These are phyloP conservation scores for Blastobotrys proliferans DNA, from an alignment of 1,139 yeast species.

Conservation along the genomic window DNA sequence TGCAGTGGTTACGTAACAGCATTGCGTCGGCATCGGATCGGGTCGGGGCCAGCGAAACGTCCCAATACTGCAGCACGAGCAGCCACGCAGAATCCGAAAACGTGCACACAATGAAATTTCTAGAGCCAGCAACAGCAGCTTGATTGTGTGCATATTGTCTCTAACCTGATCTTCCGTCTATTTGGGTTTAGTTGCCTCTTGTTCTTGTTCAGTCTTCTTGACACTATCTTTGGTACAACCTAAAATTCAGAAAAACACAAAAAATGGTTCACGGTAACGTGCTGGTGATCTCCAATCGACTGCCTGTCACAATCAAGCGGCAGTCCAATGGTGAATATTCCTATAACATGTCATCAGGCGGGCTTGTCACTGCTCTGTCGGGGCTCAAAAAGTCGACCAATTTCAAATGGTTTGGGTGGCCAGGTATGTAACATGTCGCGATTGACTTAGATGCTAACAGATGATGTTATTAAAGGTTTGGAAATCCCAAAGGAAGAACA, in stretches of 20 bases:
- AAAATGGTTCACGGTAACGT: slow-evolving; percentile 50
- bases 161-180: too few relatives aligned
- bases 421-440: too few relatives aligned
- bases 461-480: slow-evolving; percentile 45
- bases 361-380: slow-evolving; percentile 91
- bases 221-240: not conserved
- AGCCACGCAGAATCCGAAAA: too few relatives aligned
- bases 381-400: slow-evolving; percentile 82
- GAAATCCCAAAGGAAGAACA: slow-evolving; percentile 80
- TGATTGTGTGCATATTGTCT: too few relatives aligned
- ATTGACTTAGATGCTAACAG: not conserved
- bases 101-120: too few relatives aligned
- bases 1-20: too few relatives aligned
- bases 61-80: too few relatives aligned
- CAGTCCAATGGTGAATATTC: slow-evolving; percentile 61
- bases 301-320: slow-evolving; percentile 86
- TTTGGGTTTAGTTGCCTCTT: not conserved
- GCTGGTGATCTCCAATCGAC: slow-evolving; percentile 86
- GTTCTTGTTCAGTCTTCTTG: not conserved
- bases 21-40: too few relatives aligned
- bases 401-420: slow-evolving; percentile 99
- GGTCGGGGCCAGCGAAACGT: too few relatives aligned
- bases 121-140: too few relatives aligned
- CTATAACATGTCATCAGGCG: slow-evolving; percentile 92
- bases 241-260: not conserved